Conservation (phyloP, 257 asterid genomes). For the Nicotiana tabacum region DNA sequence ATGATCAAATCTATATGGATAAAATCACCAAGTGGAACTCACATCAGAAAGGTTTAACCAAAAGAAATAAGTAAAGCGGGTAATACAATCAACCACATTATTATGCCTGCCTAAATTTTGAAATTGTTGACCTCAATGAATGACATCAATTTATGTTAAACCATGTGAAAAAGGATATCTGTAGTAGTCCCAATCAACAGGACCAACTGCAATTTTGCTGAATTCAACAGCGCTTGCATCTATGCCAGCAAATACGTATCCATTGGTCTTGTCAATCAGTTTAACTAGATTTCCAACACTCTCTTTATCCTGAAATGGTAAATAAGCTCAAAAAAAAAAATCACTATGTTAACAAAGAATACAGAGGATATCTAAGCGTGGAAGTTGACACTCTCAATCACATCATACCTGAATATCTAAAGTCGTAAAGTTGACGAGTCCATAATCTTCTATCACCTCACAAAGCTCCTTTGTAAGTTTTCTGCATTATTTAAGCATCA, state of each 20-base stretch:
- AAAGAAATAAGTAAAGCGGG: not conserved
- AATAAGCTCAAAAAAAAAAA: not conserved
- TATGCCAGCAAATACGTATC: conserved; percentile 82
- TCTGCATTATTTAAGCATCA: conserved; percentile 32
- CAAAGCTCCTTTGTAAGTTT: conserved; percentile 94
- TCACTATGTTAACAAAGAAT: conserved; percentile 9
- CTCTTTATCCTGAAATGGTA: conserved; percentile 71
- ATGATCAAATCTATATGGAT: not conserved
- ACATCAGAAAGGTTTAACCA: no score
- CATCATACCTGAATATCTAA: conserved; percentile 82
- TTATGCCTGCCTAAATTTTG: not conserved
- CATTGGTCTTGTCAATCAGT: conserved; percentile 87
- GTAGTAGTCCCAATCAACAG: conserved; percentile 84
- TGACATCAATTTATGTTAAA: not conserved
- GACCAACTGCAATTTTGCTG: conserved; percentile 90
- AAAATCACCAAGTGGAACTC: not conserved
- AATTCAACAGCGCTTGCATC: conserved; percentile 86
- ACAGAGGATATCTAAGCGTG: conserved; percentile 10
- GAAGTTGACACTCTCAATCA: not conserved
- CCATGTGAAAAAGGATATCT: conserved; percentile 72
- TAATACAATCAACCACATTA: not conserved
- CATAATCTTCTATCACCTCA: conserved; percentile 73
- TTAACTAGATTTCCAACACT: conserved; percentile 91
- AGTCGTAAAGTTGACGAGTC: conserved; percentile 78
- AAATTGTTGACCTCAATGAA: not conserved